These are phyloP conservation scores for Sporothrix protearum DNA, from an alignment of 2,329 filamentous ascomycete genomes.

Conservation along the genomic window DNA sequence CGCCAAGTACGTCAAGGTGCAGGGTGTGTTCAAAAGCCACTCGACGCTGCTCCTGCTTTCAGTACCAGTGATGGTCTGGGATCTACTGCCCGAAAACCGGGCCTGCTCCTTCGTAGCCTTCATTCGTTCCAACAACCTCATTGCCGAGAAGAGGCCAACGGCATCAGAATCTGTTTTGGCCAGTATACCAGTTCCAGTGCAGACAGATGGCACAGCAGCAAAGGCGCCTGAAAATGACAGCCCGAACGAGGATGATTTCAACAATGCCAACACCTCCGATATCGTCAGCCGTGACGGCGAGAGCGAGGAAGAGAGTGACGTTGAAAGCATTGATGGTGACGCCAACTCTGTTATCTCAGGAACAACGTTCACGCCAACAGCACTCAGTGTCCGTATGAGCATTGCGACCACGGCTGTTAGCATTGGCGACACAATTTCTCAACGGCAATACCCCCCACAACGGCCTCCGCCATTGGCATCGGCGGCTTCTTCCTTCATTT, in stretches of 20 bases:
- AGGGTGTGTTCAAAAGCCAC: conserved; percentile 60
- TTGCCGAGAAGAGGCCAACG: conserved; percentile 34
- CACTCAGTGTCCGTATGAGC: conserved; percentile 29
- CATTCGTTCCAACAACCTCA: conserved; percentile 56
- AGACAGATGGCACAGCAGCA: not conserved
- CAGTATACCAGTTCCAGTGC: not conserved
- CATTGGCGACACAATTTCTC: conserved; percentile 13
- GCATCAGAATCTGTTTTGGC: conserved; percentile 6
- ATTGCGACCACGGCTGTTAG: conserved; percentile 27
- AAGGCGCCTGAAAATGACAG: not conserved
- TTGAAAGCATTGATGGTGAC: conserved; percentile 27
- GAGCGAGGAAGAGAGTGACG: not conserved
- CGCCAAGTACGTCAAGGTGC: conserved; percentile 58
- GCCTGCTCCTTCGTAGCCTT: conserved; percentile 58
- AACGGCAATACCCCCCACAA: not conserved
- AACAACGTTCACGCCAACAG: conserved; percentile 33
- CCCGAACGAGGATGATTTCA: not conserved
- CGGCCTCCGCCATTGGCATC: not conserved
- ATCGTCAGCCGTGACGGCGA: not conserved
- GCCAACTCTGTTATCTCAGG: conserved; percentile 34
- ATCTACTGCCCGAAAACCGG: conserved; percentile 54
- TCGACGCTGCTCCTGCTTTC: conserved; percentile 57
- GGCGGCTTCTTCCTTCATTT: not conserved
- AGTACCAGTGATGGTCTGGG: conserved; percentile 58
- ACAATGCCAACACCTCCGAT: not conserved